Conservation (phyloP, 306 rosid species). For the Trifolium repens region DNA sequence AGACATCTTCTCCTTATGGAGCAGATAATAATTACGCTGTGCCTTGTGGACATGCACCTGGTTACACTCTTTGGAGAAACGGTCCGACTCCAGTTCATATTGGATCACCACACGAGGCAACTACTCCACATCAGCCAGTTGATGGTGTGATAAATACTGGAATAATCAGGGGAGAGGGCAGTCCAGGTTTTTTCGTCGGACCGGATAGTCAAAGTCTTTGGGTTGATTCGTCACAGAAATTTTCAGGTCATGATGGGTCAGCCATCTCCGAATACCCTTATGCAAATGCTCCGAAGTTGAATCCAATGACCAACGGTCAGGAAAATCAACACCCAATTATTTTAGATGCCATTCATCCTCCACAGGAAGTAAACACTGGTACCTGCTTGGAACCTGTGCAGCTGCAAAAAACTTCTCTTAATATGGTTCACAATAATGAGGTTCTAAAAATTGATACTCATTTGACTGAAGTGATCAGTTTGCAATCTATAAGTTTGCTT, state of each 20-base stretch:
- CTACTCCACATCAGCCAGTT: slow-evolving; percentile 55
- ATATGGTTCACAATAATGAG: slow-evolving; percentile 43
- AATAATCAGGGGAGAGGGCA: slow-evolving; percentile 65
- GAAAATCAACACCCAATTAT: slow-evolving; percentile 55
- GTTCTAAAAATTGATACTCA: slow-evolving; percentile 43
- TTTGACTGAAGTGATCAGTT: slow-evolving; percentile 45
- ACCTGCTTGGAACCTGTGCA: slow-evolving; percentile 45
- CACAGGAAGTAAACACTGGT: slow-evolving; percentile 44
- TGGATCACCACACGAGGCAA: slow-evolving; percentile 66
- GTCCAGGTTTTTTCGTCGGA: slow-evolving; percentile 64
- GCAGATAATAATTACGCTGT: slow-evolving; percentile 64
- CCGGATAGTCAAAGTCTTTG: slow-evolving; percentile 66
- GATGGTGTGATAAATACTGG: slow-evolving; percentile 71
- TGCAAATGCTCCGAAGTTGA: slow-evolving; percentile 59
- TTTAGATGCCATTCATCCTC: slow-evolving; percentile 49
- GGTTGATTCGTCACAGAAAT: slow-evolving; percentile 74
- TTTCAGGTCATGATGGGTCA: slow-evolving; percentile 63
- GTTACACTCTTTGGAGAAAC: slow-evolving; percentile 70
- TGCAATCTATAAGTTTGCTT: slow-evolving; percentile 46
- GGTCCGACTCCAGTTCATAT: slow-evolving; percentile 57
- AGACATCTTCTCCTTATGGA: slow-evolving; percentile 61
- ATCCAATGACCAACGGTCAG: slow-evolving; percentile 45
- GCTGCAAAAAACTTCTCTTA: slow-evolving; percentile 49
- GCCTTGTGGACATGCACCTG: slow-evolving; percentile 65
- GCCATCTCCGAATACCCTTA: slow-evolving; percentile 58